phyloP scores from a whole-genome alignment of 352 stramenopile genomes.

The Phytophthora quininea region DNA sequence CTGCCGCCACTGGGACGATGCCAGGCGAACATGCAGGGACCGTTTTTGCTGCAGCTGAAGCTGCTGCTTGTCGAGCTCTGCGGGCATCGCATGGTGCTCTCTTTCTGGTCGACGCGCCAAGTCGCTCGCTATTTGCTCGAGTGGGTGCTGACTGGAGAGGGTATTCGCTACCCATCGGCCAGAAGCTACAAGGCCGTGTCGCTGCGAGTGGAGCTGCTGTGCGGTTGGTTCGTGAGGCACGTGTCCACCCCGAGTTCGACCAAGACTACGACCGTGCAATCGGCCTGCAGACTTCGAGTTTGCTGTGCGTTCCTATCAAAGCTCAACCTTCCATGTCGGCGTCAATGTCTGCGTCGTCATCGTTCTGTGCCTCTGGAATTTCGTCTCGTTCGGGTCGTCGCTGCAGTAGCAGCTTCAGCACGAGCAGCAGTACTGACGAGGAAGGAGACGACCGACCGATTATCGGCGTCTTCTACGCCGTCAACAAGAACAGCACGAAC shows the following conservation, averaged over 20 bases:
- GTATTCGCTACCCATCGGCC: conserved; percentile 67
- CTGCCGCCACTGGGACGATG: conserved; percentile 36
- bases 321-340: conserved; percentile 38
- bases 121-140: conserved; percentile 68
- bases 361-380: conserved; percentile 22
- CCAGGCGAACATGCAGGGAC: conserved; percentile 37
- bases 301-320: conserved; percentile 80
- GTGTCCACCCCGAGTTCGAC: conserved; percentile 72
- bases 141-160: conserved; percentile 71
- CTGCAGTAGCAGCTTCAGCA: conserved; percentile 48
- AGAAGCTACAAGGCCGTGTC: conserved; percentile 75
- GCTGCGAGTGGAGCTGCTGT: conserved; percentile 65
- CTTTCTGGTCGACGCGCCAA: conserved; percentile 82
- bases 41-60: conserved; percentile 37
- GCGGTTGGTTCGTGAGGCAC: conserved; percentile 57
- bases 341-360: conserved; percentile 18
- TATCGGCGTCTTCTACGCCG: conserved; percentile 81
- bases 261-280: conserved; percentile 63
- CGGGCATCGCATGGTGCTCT: conserved; percentile 57
- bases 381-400: conserved; percentile 23
- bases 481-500: conserved; percentile 67
- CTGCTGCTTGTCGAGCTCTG: conserved; percentile 33
- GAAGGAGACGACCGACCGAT: conserved; percentile 49
- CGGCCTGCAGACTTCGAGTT: conserved; percentile 62
- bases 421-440: conserved; percentile 62